Conservation (phyloP, 768 basidiomycete genomes). For the Mycena epipterygia region DNA sequence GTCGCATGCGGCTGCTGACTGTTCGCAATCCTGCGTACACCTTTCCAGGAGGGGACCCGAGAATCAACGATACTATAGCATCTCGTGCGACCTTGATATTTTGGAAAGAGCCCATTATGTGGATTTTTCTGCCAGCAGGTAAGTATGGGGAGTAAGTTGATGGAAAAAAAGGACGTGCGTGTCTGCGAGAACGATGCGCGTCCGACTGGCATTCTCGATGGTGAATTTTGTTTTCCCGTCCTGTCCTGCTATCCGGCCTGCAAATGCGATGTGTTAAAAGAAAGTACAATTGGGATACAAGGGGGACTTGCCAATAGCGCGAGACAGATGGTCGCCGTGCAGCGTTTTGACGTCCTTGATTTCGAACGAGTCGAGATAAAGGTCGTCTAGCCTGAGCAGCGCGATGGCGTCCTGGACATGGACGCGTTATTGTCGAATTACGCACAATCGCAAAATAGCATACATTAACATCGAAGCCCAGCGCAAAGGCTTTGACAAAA, state of each 20-base stretch:
- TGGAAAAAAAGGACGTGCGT: conserved; percentile 71
- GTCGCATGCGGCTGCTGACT: conserved; percentile 93
- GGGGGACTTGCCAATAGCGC: conserved; percentile 83
- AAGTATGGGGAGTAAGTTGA: conserved; percentile 13
- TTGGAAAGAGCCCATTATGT: conserved; percentile 98
- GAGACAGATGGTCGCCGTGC: conserved; percentile 97
- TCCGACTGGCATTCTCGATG: conserved; percentile 96
- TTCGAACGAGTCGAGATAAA: conserved; percentile 98
- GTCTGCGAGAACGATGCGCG: conserved; percentile 98
- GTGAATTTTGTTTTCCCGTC: conserved; percentile 99
- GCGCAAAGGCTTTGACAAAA: conserved; percentile 93
- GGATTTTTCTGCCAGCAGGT: conserved; percentile 81
- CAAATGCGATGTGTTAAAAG: conserved; percentile 16
- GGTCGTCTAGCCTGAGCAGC: conserved; percentile 93
- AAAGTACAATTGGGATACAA: neutral
- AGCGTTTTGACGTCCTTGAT: conserved; percentile 99
- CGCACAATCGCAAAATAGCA: conserved; percentile 12
- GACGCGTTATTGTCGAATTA: neutral
- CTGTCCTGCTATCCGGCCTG: conserved; percentile 97
- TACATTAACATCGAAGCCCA: conserved; percentile 97
- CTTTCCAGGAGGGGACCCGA: conserved; percentile 96
- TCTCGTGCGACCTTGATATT: conserved; percentile 98
- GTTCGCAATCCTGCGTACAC: conserved; percentile 93
- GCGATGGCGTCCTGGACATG: conserved; percentile 90
- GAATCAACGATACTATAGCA: conserved; percentile 94